These are phyloP conservation scores for Candida glaebosa DNA, from an alignment of 805 yeast species.

Conservation along the genomic window DNA sequence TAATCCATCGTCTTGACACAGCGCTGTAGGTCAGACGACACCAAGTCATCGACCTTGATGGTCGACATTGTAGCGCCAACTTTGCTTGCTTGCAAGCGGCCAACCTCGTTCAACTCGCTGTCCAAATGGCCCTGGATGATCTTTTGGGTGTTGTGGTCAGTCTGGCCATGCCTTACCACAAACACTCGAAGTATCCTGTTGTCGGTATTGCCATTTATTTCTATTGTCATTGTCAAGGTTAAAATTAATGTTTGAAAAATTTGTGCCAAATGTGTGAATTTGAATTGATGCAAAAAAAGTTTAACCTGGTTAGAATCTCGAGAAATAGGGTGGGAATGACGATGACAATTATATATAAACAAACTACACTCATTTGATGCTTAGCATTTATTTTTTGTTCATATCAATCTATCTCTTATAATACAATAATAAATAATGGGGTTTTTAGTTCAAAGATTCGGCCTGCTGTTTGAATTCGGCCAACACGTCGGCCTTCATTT, in stretches of 20 bases:
- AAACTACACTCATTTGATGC: no score
- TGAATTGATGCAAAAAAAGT: no score
- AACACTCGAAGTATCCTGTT: constrained; percentile 45
- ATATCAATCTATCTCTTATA: no score
- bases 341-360: no score
- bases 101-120: constrained; percentile 59
- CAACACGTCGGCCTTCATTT: constrained; percentile 62
- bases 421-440: neutral
- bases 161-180: constrained; percentile 81
- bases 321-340: no score
- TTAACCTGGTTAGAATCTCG: no score
- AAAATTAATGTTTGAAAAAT: no score
- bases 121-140: constrained; percentile 79
- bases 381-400: no score
- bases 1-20: constrained; percentile 57
- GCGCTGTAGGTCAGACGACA: constrained; percentile 53
- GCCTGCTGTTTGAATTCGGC: constrained; percentile 18
- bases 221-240: constrained; percentile 16
- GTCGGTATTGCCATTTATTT: constrained; percentile 29
- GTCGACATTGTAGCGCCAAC: constrained; percentile 46
- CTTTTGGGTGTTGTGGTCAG: constrained; percentile 64
- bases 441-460: neutral
- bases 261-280: no score
- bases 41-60: constrained; percentile 42
- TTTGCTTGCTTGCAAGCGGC: constrained; percentile 54